These are phyloP conservation scores for Calonectria naviculata DNA, from an alignment of 2,329 filamentous ascomycete genomes.

Conservation along the genomic window DNA sequence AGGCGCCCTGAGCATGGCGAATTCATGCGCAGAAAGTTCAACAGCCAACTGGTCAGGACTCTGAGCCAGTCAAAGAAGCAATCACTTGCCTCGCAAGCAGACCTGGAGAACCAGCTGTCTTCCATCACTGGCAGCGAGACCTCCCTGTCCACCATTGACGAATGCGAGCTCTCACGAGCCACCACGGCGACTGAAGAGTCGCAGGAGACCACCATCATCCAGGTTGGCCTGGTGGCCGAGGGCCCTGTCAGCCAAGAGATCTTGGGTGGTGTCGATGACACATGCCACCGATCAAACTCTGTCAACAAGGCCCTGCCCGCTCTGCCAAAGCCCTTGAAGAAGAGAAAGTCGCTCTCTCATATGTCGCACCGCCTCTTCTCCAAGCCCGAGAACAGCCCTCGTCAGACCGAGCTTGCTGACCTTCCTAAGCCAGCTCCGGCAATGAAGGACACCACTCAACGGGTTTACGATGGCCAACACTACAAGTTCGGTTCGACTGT, in stretches of 20 bases:
- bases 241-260: not conserved
- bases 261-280: not conserved
- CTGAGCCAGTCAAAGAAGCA: not conserved
- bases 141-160: not conserved
- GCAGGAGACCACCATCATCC: not conserved
- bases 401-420: not conserved
- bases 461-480: not conserved
- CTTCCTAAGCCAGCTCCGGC: not conserved
- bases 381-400: not conserved
- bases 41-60: not conserved
- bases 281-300: not conserved
- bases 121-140: not conserved
- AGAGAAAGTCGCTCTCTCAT: not conserved
- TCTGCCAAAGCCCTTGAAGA: not conserved
- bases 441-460: not conserved
- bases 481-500: not conserved
- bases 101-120: not conserved
- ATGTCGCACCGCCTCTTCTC: not conserved
- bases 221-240: not conserved
- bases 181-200: not conserved
- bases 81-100: not conserved
- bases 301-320: not conserved
- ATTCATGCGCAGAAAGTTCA: not conserved
- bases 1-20: not conserved
- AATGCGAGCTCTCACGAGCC: not conserved